Evolutionary conservation across 2,329 filamentous ascomycete genomes (phyloP), one percentile per base, ranked within the genome.

Genomic region (Diaporthe eres): DNA sequence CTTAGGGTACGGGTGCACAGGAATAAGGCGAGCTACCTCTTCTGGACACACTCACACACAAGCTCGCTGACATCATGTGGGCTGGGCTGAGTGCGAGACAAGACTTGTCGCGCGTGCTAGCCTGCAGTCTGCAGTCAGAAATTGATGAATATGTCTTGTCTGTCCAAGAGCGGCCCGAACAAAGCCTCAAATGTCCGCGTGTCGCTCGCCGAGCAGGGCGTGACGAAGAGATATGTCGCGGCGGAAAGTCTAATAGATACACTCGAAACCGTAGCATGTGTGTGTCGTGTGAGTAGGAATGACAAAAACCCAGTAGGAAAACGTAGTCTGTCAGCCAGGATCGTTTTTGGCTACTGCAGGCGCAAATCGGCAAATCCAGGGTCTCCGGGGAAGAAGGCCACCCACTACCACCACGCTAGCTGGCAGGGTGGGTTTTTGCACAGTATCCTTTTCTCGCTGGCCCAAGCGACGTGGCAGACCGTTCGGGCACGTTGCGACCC

Each of bases 291-390:
- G 44, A 31, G 63, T 49, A 67, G 61, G 28, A 49, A 51, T 39
- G 44, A 49, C 42, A 65, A 49, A 47, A 31, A 51, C 22, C 17
- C 63, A 68, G 47, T 39, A 6, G 19, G 37, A 47, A 31, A 53
- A 68, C 31, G 49, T 55, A 55, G 65, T 55, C 34, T 70, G 65
- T 53, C 65, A 70, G 49, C 47, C 49, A 70, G 65, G 49, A 55
- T 70, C 8, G 34, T 28, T 6, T 28, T 34, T 37, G 47, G 31
- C 47, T 68, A 51, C 34, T 68, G 65, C 65, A 68, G 31, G 34
- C 65, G 47, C 65, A 53, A 37, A 53, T 39, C 65, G 65, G 65
- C n/a, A 68, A 68, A 68, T 68, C 65, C 65, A 70, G 65, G 65
- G 65, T 70, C 47, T 68, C 65, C 65, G 65, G 65, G 65, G 65